Conservation (phyloP, 2,329 filamentous ascomycete genomes). For the Colletotrichum camelliae region DNA sequence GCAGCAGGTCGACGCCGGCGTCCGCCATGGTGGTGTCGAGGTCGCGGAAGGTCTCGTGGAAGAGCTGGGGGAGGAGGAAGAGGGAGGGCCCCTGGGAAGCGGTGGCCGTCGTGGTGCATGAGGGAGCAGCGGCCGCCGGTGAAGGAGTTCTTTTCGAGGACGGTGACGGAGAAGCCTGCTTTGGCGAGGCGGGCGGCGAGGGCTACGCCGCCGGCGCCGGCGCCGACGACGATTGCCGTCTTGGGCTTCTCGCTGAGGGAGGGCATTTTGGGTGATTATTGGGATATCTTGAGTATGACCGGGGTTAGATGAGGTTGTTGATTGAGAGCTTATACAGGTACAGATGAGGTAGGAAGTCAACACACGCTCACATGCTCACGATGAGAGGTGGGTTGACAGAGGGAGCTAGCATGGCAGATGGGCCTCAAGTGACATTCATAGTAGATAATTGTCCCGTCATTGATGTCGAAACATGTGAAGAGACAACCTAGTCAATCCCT, state of each 20-base stretch:
- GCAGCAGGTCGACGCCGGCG: constrained; percentile 71
- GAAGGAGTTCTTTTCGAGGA: constrained; percentile 79
- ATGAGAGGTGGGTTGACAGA: neutral
- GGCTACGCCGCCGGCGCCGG: constrained; percentile 75
- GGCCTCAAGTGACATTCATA: constrained; percentile 11
- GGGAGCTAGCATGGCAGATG: neutral
- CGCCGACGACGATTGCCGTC: constrained; percentile 40
- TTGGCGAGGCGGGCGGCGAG: constrained; percentile 74
- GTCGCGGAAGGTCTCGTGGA: constrained; percentile 72
- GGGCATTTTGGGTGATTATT: neutral
- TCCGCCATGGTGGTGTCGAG: constrained; percentile 68
- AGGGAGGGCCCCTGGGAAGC: constrained; percentile 79
- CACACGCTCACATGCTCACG: neutral
- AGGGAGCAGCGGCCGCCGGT: constrained; percentile 75
- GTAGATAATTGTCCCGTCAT: neutral
- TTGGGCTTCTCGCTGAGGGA: constrained; percentile 31
- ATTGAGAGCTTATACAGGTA: neutral
- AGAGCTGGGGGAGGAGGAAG: constrained; percentile 73
- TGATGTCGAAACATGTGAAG: neutral
- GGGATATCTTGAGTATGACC: neutral
- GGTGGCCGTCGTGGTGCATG: constrained; percentile 64
- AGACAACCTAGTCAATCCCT: neutral
- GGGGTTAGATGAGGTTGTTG: neutral
- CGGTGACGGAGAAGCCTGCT: constrained; percentile 73
- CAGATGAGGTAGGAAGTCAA: neutral